phyloP scores from a whole-genome alignment of 2,329 filamentous ascomycete species.

The Phoma herbarum region DNA sequence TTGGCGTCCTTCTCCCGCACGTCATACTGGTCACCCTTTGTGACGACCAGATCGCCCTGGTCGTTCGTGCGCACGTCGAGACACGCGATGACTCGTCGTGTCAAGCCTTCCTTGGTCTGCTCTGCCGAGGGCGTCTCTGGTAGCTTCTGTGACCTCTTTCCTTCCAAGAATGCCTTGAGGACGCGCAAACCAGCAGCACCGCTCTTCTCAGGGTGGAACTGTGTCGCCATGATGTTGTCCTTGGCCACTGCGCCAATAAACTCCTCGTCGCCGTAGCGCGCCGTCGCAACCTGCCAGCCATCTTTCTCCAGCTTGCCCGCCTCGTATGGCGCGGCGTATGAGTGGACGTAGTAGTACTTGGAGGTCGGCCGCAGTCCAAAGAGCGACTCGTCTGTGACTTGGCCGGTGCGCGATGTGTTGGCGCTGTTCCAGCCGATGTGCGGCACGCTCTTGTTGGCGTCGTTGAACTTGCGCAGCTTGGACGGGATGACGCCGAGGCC shows the following conservation, averaged over 20 bases:
- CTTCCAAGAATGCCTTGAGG: slow-evolving; percentile 85
- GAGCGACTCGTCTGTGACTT: slow-evolving; percentile 62
- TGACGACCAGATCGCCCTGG: slow-evolving; percentile 92
- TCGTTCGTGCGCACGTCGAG: slow-evolving; percentile 96
- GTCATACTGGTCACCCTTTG: slow-evolving; percentile 98
- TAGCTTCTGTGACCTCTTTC: slow-evolving; percentile 67
- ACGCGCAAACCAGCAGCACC: slow-evolving; percentile 87
- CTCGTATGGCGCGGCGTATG: slow-evolving; percentile 83
- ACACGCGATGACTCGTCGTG: slow-evolving; percentile 93
- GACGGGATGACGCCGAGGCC: slow-evolving; percentile 80
- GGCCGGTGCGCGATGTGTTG: slow-evolving; percentile 62
- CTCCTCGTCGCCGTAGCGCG: slow-evolving; percentile 83
- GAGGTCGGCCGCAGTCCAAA: slow-evolving; percentile 82
- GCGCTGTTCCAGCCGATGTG: slow-evolving; percentile 99
- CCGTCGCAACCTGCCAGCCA: slow-evolving; percentile 93
- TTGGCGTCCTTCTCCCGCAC: slow-evolving; percentile 83
- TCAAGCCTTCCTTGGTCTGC: slow-evolving; percentile 72
- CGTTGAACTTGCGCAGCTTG: slow-evolving; percentile 77
- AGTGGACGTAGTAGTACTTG: slow-evolving; percentile 99
- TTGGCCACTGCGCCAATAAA: slow-evolving; percentile 91
- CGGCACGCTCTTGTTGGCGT: slow-evolving; percentile 85
- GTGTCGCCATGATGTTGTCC: slow-evolving; percentile 86
- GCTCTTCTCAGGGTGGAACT: slow-evolving; percentile 98
- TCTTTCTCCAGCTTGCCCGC: slow-evolving; percentile 76
- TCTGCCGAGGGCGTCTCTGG: slow-evolving; percentile 45